Conservation (phyloP, 768 basidiomycete species). For the Pulveroboletus ravenelii region DNA sequence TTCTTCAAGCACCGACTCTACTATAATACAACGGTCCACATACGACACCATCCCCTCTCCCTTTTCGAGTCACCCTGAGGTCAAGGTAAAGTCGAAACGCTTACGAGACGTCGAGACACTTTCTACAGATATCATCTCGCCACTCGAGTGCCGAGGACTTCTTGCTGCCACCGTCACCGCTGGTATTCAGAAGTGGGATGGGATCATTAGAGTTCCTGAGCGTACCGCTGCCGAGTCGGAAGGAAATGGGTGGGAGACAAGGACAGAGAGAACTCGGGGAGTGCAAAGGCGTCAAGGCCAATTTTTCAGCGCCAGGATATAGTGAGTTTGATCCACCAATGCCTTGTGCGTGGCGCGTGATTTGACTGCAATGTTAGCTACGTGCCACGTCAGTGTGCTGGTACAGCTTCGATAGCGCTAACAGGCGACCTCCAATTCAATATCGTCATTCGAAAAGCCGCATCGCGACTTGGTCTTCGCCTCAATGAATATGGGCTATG, state of each 20-base stretch:
- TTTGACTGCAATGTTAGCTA: slow-evolving; percentile 8
- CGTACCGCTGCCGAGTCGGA: slow-evolving; percentile 10
- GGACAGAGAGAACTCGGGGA: slow-evolving; percentile 21
- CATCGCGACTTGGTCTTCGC: slow-evolving; percentile 41
- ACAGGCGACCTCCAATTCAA: slow-evolving; percentile 56
- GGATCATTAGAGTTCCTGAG: slow-evolving; percentile 47
- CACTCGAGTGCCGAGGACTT: slow-evolving; percentile 43
- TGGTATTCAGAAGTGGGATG: slow-evolving; percentile 43
- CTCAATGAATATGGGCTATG: slow-evolving; percentile 65
- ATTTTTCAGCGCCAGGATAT: slow-evolving; percentile 38
- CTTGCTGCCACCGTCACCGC: slow-evolving; percentile 34
- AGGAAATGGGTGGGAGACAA: slow-evolving; percentile 27
- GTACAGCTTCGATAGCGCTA: slow-evolving; percentile 47
- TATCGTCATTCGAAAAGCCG: slow-evolving; percentile 38
- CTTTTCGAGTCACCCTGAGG: slow-evolving; percentile 11
- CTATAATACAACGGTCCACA: slow-evolving; percentile 7
- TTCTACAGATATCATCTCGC: slow-evolving; percentile 37
- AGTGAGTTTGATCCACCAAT: slow-evolving; percentile 4
- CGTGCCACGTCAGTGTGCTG: slow-evolving; percentile 29
- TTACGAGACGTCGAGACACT: slow-evolving; percentile 22
- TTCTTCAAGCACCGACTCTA: slow-evolving; percentile 13
- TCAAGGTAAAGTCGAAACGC: slow-evolving; percentile 5
- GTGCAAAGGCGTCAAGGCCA: slow-evolving; percentile 30
- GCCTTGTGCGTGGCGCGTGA: neutral
- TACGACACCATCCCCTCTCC: slow-evolving; percentile 11